Base-by-base conservation (phyloP, 495 filamentous ascomycete genomes). In the Neurospora africana region DNA sequence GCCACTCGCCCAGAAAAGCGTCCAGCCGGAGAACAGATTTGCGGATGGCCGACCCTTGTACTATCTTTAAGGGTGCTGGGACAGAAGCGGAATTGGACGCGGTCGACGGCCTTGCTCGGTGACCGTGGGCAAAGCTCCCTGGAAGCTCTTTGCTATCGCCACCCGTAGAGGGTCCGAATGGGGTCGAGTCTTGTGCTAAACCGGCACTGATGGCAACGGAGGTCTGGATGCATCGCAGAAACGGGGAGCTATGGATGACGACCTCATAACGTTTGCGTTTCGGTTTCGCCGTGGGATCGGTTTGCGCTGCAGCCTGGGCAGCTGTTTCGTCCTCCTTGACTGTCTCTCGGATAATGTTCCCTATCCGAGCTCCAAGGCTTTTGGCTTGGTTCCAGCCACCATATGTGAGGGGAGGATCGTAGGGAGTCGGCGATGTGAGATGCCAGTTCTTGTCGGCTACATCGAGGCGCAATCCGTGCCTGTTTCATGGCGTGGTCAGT, bases 361-460 rank as follows among this genome's bases (percentile, higher is more conserved):
- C 90, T 71, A 99, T 97, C 44, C 93, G 89, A 21, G 86, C 83
- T 4, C 95, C 95, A 3, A 98, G 83, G 10, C 88, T 88, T 72
- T 91, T 90, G 69, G 91, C 89, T 78, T 98, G 95, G 23, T 87
- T 87, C 94, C 94, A 98, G 61, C 95, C 95, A 73, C 93, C 91
- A 78, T 97, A 98, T 19, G 94, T 97, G 67, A 99, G 86, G 53
- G 96, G 95, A 58, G 95, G 92, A 73, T 99, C 95, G 83, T 98
- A 98, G 6, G 95, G 96, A 4, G 92, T 95, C 4, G 94, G 91
- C 5, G 96, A 97, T n/a, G 92, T 90, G 15, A 97, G 85, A 82
- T 98, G 94, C 95, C 95, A 99, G 80, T 93, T 87, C 77, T 92
- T 92, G 83, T 98, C 93, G 73, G 93, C 93, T 61, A 92, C 92